Percentiles rank a stretch among this genome's conserved stretches.
These are phyloP conservation scores for Pythium brachiatum DNA, from an alignment of 352 stramenopile genomes.

Conservation along the genomic window DNA sequence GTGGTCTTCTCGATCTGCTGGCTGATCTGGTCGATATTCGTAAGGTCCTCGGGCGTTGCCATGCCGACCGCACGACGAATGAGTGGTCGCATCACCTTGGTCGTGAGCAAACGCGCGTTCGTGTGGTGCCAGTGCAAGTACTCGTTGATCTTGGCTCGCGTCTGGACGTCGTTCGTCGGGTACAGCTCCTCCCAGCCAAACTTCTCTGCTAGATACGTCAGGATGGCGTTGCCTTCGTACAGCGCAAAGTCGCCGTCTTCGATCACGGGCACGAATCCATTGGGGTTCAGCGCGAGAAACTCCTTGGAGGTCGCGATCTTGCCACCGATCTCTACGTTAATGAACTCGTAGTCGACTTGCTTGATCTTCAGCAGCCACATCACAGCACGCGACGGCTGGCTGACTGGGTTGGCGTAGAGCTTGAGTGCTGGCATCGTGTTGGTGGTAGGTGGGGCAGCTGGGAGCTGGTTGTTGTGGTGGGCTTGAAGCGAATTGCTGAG, in stretches of 20 bases:
- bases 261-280: slow-evolving; percentile 44
- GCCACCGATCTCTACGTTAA: slow-evolving; percentile 32
- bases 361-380: slow-evolving; percentile 52
- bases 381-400: slow-evolving; percentile 48
- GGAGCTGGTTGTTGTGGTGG: background rate
- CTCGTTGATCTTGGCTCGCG: slow-evolving; percentile 59
- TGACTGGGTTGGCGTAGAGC: slow-evolving; percentile 62
- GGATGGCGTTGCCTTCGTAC: slow-evolving; percentile 53
- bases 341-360: slow-evolving; percentile 35
- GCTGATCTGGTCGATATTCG: slow-evolving; percentile 30
- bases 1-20: slow-evolving; percentile 39
- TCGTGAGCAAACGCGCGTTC: slow-evolving; percentile 47
- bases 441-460: background rate
- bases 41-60: slow-evolving; percentile 37
- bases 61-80: slow-evolving; percentile 29
- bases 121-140: slow-evolving; percentile 75
- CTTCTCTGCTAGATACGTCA: slow-evolving; percentile 54
- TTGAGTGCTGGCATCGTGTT: slow-evolving; percentile 24
- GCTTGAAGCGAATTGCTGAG: background rate
- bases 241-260: slow-evolving; percentile 59
- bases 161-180: slow-evolving; percentile 35
- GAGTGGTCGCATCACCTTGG: slow-evolving; percentile 40
- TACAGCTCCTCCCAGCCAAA: slow-evolving; percentile 56
- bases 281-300: slow-evolving; percentile 56
- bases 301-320: slow-evolving; percentile 44